Conservation (phyloP, 2,329 filamentous ascomycete genomes). For the Apiospora saccharicola region DNA sequence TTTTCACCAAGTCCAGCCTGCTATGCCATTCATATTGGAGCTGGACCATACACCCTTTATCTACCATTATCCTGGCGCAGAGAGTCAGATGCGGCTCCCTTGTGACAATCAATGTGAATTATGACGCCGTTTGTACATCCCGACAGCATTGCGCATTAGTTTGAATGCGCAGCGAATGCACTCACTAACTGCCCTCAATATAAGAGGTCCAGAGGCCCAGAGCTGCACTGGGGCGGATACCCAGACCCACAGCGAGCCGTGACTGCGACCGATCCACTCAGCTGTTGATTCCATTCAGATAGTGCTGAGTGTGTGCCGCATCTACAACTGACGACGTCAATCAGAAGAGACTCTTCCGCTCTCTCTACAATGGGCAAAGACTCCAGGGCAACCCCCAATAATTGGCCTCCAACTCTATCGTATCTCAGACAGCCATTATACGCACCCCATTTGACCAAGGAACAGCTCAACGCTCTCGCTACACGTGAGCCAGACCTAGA, state of each 20-base stretch:
- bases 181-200: too few species aligned
- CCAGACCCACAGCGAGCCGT: not conserved
- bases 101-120: not conserved
- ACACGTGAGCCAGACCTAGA: slow-evolving; percentile 39
- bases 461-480: slow-evolving; percentile 51
- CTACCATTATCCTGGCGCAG: not conserved
- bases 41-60: not conserved
- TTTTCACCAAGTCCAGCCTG: not conserved
- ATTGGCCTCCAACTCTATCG: slow-evolving; percentile 62
- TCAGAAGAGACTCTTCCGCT: not conserved
- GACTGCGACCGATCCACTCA: not conserved
- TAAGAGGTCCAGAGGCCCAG: too few species aligned
- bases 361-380: slow-evolving; percentile 37
- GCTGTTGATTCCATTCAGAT: not conserved
- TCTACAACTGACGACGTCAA: not conserved
- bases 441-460: slow-evolving; percentile 52
- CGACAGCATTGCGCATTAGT: not conserved
- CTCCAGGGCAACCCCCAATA: slow-evolving; percentile 51
- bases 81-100: not conserved
- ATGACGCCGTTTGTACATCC: not conserved
- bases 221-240: not conserved
- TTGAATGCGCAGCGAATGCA: too few species aligned
- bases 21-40: not conserved
- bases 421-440: slow-evolving; percentile 61
- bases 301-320: too few species aligned